Base-by-base conservation (phyloP, 139 green algal species). In the Limnomonas spitsbergensis region DNA sequence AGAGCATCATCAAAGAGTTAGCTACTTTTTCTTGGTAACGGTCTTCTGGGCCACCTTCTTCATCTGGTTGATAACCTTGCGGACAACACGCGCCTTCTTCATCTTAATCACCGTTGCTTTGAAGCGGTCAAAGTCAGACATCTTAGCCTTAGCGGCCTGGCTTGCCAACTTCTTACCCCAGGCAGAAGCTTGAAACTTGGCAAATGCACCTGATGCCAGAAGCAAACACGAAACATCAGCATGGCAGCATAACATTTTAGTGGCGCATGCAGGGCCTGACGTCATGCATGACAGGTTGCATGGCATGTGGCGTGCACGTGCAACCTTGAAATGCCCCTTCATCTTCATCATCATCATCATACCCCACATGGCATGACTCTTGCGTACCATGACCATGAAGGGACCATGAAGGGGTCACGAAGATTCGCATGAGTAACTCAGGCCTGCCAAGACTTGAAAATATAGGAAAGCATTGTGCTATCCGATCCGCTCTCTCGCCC, bases 211-310 rank as follows among this genome's bases (percentile, higher is more conserved):
- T 77, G 69, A 31, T 29, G 83, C 70, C 0, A 86, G 83, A 88
- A 96, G 94, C 91, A 94, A 98, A 31, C 96, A 84, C 76, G 98
- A 93, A 80, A 99, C 95, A 88, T 99, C 96, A 27, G 87, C 94
- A n/a, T n/a, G n/a, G 20, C 47, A 61, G 47, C 47, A 61, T 20
- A 61, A 61, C 14, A 61, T 29, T 61, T 61, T 20, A 61, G 47
- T 61, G 14, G 14, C 14, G 14, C 47, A 20, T 61, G 14, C 47
- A 61, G 20, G 20, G 20, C 14, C 47, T 61, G 14, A 29, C 20
- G 14, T 61, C 47, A 61, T 14, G 14, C 14, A 61, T 61, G 47
- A 61, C 20, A 61, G 20, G 20, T 61, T 61, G 14, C n/a, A n/a
- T n/a, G n/a, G n/a, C n/a, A n/a, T n/a, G n/a, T n/a, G n/a, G n/a